Evolutionary conservation across 2,329 filamentous ascomycete genomes (phyloP), one percentile per base, ranked within the genome.

Genomic region (Phoma sp.): DNA sequence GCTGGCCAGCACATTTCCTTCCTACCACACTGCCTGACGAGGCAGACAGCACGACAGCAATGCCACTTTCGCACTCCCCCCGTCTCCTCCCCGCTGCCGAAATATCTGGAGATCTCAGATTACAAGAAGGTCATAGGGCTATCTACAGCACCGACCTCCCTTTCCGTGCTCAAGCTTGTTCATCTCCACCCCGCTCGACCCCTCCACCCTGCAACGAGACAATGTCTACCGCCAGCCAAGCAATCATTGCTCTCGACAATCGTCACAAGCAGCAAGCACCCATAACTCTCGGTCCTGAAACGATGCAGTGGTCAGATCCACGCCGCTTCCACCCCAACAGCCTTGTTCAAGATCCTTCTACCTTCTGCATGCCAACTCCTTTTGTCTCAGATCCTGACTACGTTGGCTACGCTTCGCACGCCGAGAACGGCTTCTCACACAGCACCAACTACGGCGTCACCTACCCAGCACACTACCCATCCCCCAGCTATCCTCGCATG

Each of bases 21-120:
- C 44, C 51, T 27, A 33, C 19, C 24, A 32, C 40, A 41, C 32
- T 46, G 24, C 63, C 35, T 60, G 46, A 62, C 63, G 55, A 63
- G 57, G 61, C 51, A 36, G 32, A 63, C 62, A 64, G 58, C 67
- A 62, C 64, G 67, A 64, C 60, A 52, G 58, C 56, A 35, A 74
- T 74, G 74, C 62, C 63, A 63, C 68, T 63, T 55, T 60, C 65
- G 44, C 62, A 63, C 48, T 69, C 72, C 59, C 64, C 68, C 57
- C 65, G 58, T 50, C 64, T 55, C 39, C 40, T 63, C n/a, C 54
- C 57, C 33, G 57, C 68, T 44, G 53, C 58, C 43, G 66, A 70
- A 48, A 44, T 64, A 27, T 55, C 65, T 59, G 55, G 38, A 17
- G 51, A 50, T 41, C 48, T 67, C 53, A 56, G 61, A 48, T 45